Evolutionary conservation across 2,329 filamentous ascomycete genomes (phyloP).

Genomic region (Didymella exigua): DNA sequence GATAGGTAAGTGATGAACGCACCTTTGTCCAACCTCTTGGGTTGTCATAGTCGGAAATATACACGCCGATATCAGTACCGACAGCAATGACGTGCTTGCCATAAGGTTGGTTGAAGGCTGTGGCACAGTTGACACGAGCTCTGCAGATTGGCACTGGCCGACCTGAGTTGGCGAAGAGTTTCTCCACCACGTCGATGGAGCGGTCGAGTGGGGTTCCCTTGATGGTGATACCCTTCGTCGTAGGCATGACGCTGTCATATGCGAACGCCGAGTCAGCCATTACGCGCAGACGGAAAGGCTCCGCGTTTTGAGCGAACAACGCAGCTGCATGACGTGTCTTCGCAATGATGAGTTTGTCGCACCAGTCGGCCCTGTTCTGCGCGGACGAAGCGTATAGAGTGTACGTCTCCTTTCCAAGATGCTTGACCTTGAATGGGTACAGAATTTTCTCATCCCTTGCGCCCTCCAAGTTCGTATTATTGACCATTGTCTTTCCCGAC

Average conservation of each 20-base stretch:
- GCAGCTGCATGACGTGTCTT: constrained; percentile 93
- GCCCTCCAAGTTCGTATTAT: constrained; percentile 56
- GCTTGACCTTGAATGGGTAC: constrained; percentile 94
- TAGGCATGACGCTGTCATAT: constrained; percentile 66
- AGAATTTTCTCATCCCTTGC: constrained; percentile 76
- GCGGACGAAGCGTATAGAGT: constrained; percentile 83
- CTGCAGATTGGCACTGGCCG: constrained; percentile 80
- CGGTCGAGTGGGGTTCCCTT: constrained; percentile 89
- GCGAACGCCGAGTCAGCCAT: constrained; percentile 92
- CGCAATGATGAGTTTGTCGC: constrained; percentile 88
- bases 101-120: constrained; percentile 80
- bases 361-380: constrained; percentile 84
- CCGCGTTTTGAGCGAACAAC: constrained; percentile 88
- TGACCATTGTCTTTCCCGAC: constrained; percentile 58
- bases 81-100: constrained; percentile 89
- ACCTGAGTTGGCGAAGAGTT: constrained; percentile 67
- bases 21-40: constrained; percentile 90
- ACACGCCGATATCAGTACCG: constrained; percentile 94
- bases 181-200: constrained; percentile 87
- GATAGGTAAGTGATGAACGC: constrained; percentile 46
- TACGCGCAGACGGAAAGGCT: constrained; percentile 90
- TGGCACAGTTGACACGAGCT: constrained; percentile 89
- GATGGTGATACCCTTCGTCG: constrained; percentile 73
- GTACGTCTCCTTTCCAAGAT: constrained; percentile 91
- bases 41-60: constrained; percentile 84